Evolutionary conservation across 805 yeast genomes (phyloP).

Genomic region (Metschnikowia continentalis): DNA sequence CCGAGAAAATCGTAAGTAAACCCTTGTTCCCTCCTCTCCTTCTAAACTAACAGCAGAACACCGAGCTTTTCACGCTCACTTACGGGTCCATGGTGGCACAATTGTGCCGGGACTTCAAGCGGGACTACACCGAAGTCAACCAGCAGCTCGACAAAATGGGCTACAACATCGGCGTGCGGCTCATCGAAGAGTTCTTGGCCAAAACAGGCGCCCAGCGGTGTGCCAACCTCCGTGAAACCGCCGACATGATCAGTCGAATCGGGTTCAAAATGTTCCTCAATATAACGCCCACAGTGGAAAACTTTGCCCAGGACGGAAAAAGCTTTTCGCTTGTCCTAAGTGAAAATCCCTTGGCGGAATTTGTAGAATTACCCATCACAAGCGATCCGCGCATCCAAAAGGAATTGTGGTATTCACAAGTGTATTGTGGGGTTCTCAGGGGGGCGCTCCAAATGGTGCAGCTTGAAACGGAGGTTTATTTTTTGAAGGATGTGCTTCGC

Average conservation of each 20-base stretch:
- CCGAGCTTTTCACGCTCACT: conserved; percentile 90
- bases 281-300: conserved; percentile 67
- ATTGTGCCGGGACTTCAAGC: conserved; percentile 74
- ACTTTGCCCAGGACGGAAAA: conserved; percentile 74
- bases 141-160: conserved; percentile 89
- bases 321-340: conserved; percentile 66
- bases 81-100: conserved; percentile 94
- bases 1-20: conserved; percentile 71
- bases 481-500: conserved; percentile 73
- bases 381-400: conserved; percentile 63
- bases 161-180: conserved; percentile 83
- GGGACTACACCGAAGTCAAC: conserved; percentile 76
- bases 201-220: conserved; percentile 85
- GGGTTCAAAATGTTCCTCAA: conserved; percentile 91
- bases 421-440: conserved; percentile 81
- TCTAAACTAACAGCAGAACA: conserved; percentile 46
- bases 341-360: conserved; percentile 91
- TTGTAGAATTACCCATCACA: conserved; percentile 77
- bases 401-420: conserved; percentile 90
- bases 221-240: conserved; percentile 72
- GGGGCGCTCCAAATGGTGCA: conserved; percentile 97
- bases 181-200: conserved; percentile 91
- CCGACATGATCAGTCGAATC: conserved; percentile 77
- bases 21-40: neutral
- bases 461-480: conserved; percentile 77